Base-by-base conservation (phyloP, 108 stramenopile genomes). In the Nitzschia putrida region DNA sequence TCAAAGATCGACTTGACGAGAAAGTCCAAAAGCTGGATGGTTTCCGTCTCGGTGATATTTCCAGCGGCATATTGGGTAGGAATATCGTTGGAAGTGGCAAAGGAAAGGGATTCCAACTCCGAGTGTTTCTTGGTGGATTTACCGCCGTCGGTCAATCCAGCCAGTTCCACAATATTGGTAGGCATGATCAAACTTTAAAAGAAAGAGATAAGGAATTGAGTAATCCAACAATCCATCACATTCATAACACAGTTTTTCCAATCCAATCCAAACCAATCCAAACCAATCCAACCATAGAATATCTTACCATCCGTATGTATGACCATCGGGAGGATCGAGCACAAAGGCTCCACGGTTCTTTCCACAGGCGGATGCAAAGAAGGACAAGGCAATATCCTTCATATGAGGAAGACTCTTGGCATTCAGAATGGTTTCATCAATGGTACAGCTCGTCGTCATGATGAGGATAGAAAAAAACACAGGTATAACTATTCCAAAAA, bases 321-420 rank as follows among this genome's bases (percentile, higher is more conserved):
- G 37, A 12, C 68, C 80, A 73, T 95, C 91, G 8, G 92, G 85
- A 39, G 92, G 93, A 49, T 94, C 76, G 44, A 91, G 43, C 3
- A 94, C 93, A 73, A 96, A 94, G 21, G 89, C 93, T 44, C 95
- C 95, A 7, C 95, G 88, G 72, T 96, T 96, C 43, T 69, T 73
- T 16, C 92, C 90, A 72, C 95, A 96, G 25, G 85, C 63, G 38
- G 84, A 53, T 0, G 93, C 95, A 78, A 93, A 96, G 55, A 91
- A 66, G 25, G 83, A 78, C 20, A 86, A 57, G 9, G 87, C 89
- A 57, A 96, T 70, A 66, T 94, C 87, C 47, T 74, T 54, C 74
- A 89, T 76, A 34, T 83, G 14, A 2, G 54, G 43, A 11, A 91
- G 34, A 8, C 85, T 88, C n/a, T 84, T 59, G 39, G 53, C 75